Conservation (phyloP, 306 rosid species). For the Acacia confusa region DNA sequence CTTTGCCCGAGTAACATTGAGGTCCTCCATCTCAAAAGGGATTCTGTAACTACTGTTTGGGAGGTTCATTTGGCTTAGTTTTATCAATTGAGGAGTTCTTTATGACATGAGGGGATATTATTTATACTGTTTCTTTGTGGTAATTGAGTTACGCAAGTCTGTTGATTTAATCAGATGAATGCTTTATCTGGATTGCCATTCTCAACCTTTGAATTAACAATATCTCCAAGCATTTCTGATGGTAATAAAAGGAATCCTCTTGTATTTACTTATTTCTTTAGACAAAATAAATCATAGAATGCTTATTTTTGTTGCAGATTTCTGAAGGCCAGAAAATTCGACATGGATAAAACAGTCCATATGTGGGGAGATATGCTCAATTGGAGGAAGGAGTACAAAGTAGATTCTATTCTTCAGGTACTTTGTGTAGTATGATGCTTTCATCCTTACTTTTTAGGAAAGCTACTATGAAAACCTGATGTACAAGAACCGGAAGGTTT, state of each 20-base stretch:
- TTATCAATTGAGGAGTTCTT: constrained; percentile 18
- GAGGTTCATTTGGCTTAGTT: constrained; percentile 14
- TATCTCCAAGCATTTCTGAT: not conserved
- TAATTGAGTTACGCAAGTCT: not conserved
- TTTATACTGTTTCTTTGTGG: constrained; percentile 3
- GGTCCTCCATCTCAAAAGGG: constrained; percentile 5
- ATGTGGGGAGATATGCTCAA: constrained; percentile 95
- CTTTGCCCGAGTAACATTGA: not conserved
- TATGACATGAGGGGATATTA: not conserved
- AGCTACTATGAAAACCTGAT: constrained; percentile 9
- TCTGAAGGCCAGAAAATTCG: constrained; percentile 89
- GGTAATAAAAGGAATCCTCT: not conserved
- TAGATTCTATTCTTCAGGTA: constrained; percentile 81
- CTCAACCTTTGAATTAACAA: not conserved
- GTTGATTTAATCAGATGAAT: constrained; percentile 14
- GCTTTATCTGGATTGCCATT: constrained; percentile 7
- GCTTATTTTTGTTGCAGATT: constrained; percentile 53
- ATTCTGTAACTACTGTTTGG: constrained; percentile 21
- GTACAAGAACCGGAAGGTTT: constrained; percentile 12
- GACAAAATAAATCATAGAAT: constrained; percentile 19
- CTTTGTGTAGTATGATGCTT: constrained; percentile 5
- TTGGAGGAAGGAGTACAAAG: constrained; percentile 80
- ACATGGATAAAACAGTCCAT: constrained; percentile 75
- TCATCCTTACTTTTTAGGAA: constrained; percentile 13
- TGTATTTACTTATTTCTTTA: not conserved